These are phyloP conservation scores for Fusarium caatingaense DNA, from an alignment of 2,329 filamentous ascomycete species.

Conservation along the genomic window DNA sequence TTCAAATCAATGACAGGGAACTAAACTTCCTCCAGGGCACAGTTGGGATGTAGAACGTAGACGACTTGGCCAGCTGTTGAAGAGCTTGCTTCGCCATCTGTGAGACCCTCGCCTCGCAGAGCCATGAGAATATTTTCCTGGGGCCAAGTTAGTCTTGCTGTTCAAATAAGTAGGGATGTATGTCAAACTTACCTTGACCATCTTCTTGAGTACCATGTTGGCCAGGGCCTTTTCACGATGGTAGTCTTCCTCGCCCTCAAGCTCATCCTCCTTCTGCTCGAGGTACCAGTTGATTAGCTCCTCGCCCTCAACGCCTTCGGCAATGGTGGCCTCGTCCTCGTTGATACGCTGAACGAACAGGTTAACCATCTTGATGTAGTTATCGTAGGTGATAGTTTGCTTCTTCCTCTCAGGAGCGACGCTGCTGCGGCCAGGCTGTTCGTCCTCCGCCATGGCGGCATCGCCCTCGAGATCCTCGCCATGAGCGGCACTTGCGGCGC, in stretches of 20 bases:
- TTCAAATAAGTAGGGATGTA: neutral
- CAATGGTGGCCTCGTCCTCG: conserved; percentile 79
- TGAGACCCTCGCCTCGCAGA: conserved; percentile 71
- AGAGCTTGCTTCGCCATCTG: conserved; percentile 59
- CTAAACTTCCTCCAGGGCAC: conserved; percentile 76
- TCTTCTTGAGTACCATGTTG: conserved; percentile 89
- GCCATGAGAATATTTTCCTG: conserved; percentile 91
- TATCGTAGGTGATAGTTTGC: conserved; percentile 94
- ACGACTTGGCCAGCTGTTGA: conserved; percentile 61
- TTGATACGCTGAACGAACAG: conserved; percentile 84
- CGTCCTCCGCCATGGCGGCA: conserved; percentile 55
- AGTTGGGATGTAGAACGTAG: conserved; percentile 96
- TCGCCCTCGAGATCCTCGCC: conserved; percentile 61
- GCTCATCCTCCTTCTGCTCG: conserved; percentile 86
- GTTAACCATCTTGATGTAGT: conserved; percentile 92
- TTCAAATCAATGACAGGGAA: neutral
- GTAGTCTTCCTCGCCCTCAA: conserved; percentile 84
- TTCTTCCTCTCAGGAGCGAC: conserved; percentile 61
- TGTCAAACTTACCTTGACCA: conserved; percentile 82
- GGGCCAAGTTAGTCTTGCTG: conserved; percentile 47
- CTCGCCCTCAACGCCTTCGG: conserved; percentile 87
- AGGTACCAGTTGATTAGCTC: conserved; percentile 89
- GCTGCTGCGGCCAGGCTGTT: conserved; percentile 55
- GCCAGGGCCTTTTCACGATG: conserved; percentile 78
- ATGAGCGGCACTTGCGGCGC: conserved; percentile 55